Conservation (phyloP, 2,329 filamentous ascomycete genomes). For the Sarocladium oryzae region DNA sequence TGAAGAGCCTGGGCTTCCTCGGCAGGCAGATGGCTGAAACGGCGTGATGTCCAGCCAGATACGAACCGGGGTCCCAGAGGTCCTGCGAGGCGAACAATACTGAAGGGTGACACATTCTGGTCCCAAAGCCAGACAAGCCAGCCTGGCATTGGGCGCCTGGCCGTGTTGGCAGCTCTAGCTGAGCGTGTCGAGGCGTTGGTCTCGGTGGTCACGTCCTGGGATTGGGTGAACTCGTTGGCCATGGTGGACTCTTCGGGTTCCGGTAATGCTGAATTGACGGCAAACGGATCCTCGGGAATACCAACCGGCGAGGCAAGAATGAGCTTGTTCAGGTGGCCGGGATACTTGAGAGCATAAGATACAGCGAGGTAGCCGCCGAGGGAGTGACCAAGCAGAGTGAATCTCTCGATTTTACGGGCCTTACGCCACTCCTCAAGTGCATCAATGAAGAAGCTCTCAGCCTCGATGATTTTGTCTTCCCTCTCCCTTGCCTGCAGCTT, state of each 20-base stretch:
- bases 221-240: constrained; percentile 71
- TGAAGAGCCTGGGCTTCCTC: constrained; percentile 81
- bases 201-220: constrained; percentile 49
- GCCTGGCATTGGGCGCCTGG: constrained; percentile 59
- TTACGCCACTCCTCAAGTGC: constrained; percentile 93
- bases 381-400: constrained; percentile 89
- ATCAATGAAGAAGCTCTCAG: constrained; percentile 94
- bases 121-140: constrained; percentile 97
- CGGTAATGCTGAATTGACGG: constrained; percentile 72
- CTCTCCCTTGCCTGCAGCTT: constrained; percentile 76
- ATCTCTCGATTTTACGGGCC: constrained; percentile 81
- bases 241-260: constrained; percentile 68
- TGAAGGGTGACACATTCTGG: constrained; percentile 92
- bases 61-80: constrained; percentile 87
- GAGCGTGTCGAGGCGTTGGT: constrained; percentile 26
- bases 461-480: constrained; percentile 75
- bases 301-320: constrained; percentile 93
- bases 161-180: constrained; percentile 24
- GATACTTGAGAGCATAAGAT: constrained; percentile 94
- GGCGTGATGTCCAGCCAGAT: constrained; percentile 87
- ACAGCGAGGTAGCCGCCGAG: constrained; percentile 92
- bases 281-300: constrained; percentile 89
- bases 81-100: constrained; percentile 77
- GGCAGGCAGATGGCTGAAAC: constrained; percentile 80
- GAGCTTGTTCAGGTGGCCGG: constrained; percentile 88